Evolutionary conservation across 2,329 filamentous ascomycete genomes (phyloP).

Genomic region (Cordyceps fumosorosea): DNA sequence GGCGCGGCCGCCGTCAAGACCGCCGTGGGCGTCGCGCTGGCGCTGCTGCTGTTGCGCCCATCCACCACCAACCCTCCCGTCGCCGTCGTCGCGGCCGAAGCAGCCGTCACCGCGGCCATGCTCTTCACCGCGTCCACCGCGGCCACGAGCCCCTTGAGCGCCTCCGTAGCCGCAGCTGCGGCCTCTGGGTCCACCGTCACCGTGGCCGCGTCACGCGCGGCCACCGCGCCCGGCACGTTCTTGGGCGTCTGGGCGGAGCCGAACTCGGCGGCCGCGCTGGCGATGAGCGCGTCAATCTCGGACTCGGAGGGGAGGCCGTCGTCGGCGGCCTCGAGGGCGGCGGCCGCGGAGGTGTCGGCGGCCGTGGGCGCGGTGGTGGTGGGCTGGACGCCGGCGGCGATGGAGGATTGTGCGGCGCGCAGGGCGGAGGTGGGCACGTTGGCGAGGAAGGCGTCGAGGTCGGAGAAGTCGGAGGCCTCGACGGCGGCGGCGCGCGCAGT

Average conservation of each 20-base stretch:
- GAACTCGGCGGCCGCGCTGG: neutral
- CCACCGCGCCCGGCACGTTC: neutral
- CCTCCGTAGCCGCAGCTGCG: neutral
- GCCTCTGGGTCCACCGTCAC: neutral
- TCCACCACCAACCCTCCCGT: neutral
- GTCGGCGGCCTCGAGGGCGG: conserved; percentile 4
- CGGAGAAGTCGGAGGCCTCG: conserved; percentile 33
- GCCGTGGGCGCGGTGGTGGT: conserved; percentile 21
- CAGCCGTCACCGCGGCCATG: neutral
- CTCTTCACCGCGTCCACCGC: neutral
- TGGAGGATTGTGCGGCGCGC: conserved; percentile 16
- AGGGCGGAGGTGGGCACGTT: conserved; percentile 35
- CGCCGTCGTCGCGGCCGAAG: neutral
- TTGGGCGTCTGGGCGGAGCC: neutral
- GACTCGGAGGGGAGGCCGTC: conserved; percentile 6
- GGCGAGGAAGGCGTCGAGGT: conserved; percentile 34
- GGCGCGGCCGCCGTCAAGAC: conserved; percentile 16
- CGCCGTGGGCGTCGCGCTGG: neutral
- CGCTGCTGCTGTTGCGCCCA: neutral
- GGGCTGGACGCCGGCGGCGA: conserved; percentile 28
- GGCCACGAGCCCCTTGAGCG: neutral
- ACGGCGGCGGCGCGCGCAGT: neutral
- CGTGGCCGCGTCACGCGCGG: neutral
- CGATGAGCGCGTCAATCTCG: conserved; percentile 2
- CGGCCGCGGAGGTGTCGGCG: neutral